Conservation (phyloP, 495 filamentous ascomycete species). For the Neohortaea acidophila region DNA sequence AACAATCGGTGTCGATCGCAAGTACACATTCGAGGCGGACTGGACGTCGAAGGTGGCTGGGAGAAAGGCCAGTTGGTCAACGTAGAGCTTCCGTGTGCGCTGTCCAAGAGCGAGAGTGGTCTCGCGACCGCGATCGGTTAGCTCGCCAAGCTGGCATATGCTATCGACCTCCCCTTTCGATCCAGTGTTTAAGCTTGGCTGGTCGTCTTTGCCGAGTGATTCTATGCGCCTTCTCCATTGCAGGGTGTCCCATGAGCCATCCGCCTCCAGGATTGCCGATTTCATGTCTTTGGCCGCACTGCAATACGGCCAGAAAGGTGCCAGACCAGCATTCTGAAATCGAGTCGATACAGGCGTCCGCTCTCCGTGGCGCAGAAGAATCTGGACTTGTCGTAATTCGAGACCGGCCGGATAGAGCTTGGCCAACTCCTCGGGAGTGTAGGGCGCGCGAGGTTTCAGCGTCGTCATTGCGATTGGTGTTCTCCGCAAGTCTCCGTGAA, state of each 20-base stretch:
- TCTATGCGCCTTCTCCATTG: slow-evolving; percentile 71
- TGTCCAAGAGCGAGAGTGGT: slow-evolving; percentile 70
- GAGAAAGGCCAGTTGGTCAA: slow-evolving; percentile 76
- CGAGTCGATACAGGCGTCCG: slow-evolving; percentile 71
- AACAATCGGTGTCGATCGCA: slow-evolving; percentile 71
- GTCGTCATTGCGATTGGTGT: slow-evolving; percentile 53
- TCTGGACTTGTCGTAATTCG: slow-evolving; percentile 76
- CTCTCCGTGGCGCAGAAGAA: slow-evolving; percentile 81
- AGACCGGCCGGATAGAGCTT: slow-evolving; percentile 66
- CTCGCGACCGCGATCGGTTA: slow-evolving; percentile 74
- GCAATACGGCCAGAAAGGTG: slow-evolving; percentile 82
- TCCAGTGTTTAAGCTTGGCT: slow-evolving; percentile 50
- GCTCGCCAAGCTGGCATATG: slow-evolving; percentile 70
- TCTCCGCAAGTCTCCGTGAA: too few relatives aligned
- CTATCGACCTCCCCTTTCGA: slow-evolving; percentile 53
- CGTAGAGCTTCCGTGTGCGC: slow-evolving; percentile 68
- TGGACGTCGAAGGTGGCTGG: slow-evolving; percentile 51
- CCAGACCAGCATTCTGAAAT: slow-evolving; percentile 53
- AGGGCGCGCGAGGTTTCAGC: slow-evolving; percentile 56
- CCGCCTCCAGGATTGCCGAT: slow-evolving; percentile 47
- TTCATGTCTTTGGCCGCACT: slow-evolving; percentile 54
- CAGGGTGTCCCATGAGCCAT: slow-evolving; percentile 48
- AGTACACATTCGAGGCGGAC: slow-evolving; percentile 44
- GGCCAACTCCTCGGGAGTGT: slow-evolving; percentile 64
- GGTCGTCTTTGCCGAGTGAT: slow-evolving; percentile 58